Evolutionary conservation across 2,329 filamentous ascomycete genomes (phyloP), one percentile per base, ranked within the genome.

Genomic region (Biscogniauxia sp.): DNA sequence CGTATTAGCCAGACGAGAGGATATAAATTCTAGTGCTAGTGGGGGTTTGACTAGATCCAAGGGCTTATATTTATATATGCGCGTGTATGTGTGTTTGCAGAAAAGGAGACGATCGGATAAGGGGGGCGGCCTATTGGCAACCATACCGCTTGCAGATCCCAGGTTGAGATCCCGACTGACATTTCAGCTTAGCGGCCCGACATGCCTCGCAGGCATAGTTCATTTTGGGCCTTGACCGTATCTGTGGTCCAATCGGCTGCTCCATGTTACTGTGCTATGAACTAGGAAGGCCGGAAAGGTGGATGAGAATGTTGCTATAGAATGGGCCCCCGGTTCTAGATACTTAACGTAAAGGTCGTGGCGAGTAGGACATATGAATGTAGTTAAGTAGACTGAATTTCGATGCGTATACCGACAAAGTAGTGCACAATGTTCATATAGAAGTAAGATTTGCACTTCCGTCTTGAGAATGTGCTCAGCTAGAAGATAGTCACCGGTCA

Each of bases 181-280:
- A 86, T 59, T 80, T 83, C 20, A 84, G 76, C 73, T 85, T 86
- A 59, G 82, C 80, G 11, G 73, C 75, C 57, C 83, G 75, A 63
- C 83, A 85, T 2, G 81, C 80, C 70, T 85, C 83, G 59, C 83
- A 85, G 20, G 83, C 76, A 74, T 85, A 76, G 74, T 72, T 73
- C 58, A 77, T 72, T 58, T 76, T 75, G 20, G 72, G 62, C 55
- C 54, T 55, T 25, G 59, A 20, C 59, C 64, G 61, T 50, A 53
- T 67, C 68, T 58, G 61, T 49, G 58, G 55, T n/a, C 56, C 49
- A 25, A 37, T 60, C 37, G 65, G 55, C 51, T 64, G 60, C 17
- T 67, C 59, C 61, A 67, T 73, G 25, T 13, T 26, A 19, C 20
- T 41, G 51, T 37, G 5, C 7, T 20, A 55, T 8, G 32, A 13